These are phyloP conservation scores for Coleophoma crateriformis DNA, from an alignment of 2,329 filamentous ascomycete genomes.

Conservation along the genomic window DNA sequence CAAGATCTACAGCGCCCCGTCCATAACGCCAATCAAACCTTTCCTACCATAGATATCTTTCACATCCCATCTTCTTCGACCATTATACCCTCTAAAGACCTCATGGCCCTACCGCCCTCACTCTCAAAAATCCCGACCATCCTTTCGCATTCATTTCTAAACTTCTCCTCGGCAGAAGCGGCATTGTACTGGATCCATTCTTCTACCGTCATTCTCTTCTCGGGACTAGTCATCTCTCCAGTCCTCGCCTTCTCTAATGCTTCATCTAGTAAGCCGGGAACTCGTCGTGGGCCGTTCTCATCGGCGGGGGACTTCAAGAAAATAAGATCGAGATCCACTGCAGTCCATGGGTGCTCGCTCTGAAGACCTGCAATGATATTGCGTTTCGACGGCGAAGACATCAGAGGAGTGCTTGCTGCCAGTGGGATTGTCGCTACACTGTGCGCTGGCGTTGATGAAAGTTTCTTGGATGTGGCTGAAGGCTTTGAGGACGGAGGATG, in stretches of 20 bases:
- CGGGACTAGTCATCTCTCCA: constrained; percentile 62
- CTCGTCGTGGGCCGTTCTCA: constrained; percentile 14
- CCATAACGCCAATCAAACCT: too few species aligned
- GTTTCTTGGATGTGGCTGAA: constrained; percentile 26
- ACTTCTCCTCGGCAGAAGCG: constrained; percentile 68
- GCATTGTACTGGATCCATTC: constrained; percentile 88
- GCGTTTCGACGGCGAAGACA: constrained; percentile 52
- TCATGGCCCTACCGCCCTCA: constrained; percentile 75
- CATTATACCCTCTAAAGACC: constrained; percentile 65
- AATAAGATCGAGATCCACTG: constrained; percentile 70
- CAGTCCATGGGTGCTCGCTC: constrained; percentile 59
- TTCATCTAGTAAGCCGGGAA: constrained; percentile 27
- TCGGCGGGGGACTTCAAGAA: constrained; percentile 42
- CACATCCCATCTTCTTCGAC: constrained; percentile 7
- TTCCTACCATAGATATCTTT: too few species aligned
- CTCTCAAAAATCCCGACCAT: constrained; percentile 79
- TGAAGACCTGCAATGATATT: constrained; percentile 53
- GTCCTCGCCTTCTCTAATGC: constrained; percentile 45
- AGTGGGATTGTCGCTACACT: constrained; percentile 41
- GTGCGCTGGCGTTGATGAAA: constrained; percentile 7
- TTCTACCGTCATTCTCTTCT: constrained; percentile 88
- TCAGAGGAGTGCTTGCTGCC: constrained; percentile 38
- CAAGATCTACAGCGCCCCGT: too few species aligned
- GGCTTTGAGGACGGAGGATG: constrained; percentile 65
- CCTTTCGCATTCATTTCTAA: constrained; percentile 76